A percentile compares a stretch with the other conserved stretches of the same genome.
Evolutionary conservation across 179 eudicot genomes (phyloP).

Genomic region (Pouteria campechiana): DNA sequence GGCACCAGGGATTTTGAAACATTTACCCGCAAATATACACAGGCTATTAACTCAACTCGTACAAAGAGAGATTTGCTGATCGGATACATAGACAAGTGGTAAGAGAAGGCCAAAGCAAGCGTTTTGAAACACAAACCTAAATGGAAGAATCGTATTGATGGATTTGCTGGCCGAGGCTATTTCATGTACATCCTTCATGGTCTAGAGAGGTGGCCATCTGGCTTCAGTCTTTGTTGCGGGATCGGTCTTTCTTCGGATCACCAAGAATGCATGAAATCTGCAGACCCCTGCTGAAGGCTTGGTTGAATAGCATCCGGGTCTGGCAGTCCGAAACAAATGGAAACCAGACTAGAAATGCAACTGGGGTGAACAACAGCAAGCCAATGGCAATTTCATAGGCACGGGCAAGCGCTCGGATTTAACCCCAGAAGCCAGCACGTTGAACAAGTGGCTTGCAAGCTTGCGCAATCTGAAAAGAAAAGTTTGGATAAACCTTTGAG

Average conservation of each 20-base stretch:
- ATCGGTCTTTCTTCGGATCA: conserved; percentile 27
- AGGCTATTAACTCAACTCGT: too few species aligned
- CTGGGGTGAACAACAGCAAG: conserved; percentile 37
- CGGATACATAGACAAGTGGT: too few species aligned
- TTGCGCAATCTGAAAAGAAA: conserved; percentile 40
- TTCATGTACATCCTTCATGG: too few species aligned
- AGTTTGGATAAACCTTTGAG: too few species aligned
- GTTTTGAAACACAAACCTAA: too few species aligned
- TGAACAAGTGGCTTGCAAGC: conserved; percentile 27
- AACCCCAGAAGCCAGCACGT: conserved; percentile 27
- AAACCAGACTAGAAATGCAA: conserved; percentile 54
- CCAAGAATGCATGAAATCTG: conserved; percentile 60
- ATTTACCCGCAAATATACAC: too few species aligned
- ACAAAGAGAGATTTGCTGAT: too few species aligned
- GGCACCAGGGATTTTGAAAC: too few species aligned
- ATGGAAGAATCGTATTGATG: too few species aligned
- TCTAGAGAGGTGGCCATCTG: too few species aligned
- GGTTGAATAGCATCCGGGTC: conserved; percentile 55
- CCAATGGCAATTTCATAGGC: conserved; percentile 45
- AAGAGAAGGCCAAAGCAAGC: too few species aligned
- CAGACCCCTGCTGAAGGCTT: conserved; percentile 60
- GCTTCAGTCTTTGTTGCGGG: conserved; percentile 30
- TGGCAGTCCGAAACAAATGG: conserved; percentile 57
- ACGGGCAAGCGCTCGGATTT: conserved; percentile 30
- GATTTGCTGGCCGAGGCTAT: too few species aligned